phyloP scores from a whole-genome alignment of 1,139 yeast genomes.

The Sugiyamaella sp. region DNA sequence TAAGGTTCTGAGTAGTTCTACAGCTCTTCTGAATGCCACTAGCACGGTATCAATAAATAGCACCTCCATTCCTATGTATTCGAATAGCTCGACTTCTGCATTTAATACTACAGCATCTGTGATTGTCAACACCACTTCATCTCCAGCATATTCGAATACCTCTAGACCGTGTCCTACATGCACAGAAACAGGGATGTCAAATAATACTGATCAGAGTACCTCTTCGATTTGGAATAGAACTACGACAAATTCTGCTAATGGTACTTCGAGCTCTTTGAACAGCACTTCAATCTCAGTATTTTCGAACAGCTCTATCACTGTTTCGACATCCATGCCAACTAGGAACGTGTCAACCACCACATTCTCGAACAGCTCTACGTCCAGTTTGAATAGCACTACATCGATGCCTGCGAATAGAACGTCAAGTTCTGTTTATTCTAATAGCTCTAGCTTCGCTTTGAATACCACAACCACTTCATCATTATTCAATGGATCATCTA shows the following conservation, averaged over 20 bases:
- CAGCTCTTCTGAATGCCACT: not conserved
- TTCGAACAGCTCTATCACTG: not conserved
- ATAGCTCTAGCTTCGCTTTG: not conserved
- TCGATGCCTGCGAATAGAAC: not conserved
- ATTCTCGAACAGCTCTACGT: not conserved
- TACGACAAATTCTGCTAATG: not conserved
- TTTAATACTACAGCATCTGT: not conserved
- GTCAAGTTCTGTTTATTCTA: not conserved
- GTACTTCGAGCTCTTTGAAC: not conserved
- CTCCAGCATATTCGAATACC: slow-evolving; percentile 3
- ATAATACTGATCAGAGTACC: not conserved
- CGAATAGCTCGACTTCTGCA: slow-evolving; percentile 6
- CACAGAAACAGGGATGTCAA: not conserved
- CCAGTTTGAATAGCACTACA: not conserved
- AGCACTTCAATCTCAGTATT: not conserved
- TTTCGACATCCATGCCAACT: not conserved
- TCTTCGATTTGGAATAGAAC: too few species aligned
- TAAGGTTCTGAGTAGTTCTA: not conserved
- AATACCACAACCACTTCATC: not conserved
- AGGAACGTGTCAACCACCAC: not conserved
- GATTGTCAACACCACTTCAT: not conserved
- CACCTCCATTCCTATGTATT: not conserved
- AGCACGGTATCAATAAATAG: not conserved
- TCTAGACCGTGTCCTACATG: not conserved
- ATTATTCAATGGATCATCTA: not conserved